Evolutionary conservation across 2,329 filamentous ascomycete species (phyloP).

Genomic region (Teratosphaeria zuluensis): DNA sequence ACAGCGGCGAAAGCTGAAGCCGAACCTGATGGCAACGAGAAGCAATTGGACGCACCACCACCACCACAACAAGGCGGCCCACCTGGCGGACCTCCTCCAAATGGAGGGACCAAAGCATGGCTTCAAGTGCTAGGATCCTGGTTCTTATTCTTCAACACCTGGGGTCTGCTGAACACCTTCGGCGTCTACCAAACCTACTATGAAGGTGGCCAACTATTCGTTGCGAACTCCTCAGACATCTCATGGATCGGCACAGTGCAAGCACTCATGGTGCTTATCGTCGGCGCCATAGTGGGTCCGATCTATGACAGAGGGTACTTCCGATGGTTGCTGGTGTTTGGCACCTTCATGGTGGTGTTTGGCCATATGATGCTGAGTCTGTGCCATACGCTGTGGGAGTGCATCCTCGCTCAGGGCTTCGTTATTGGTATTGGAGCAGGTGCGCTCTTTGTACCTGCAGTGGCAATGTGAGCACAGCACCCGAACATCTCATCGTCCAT

Average conservation of each 20-base stretch:
- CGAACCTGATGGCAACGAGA: background rate
- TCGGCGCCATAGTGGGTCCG: constrained; percentile 38
- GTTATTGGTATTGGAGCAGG: constrained; percentile 39
- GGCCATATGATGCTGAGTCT: constrained; percentile 43
- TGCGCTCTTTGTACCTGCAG: constrained; percentile 33
- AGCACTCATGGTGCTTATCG: constrained; percentile 36
- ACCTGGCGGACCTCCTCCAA: constrained; percentile 19
- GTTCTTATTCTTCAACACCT: constrained; percentile 40
- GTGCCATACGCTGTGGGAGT: constrained; percentile 37
- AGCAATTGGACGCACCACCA: background rate
- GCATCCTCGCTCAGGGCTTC: constrained; percentile 40
- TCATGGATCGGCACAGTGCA: constrained; percentile 44
- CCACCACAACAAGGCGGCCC: constrained; percentile 1
- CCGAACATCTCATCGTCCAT: too few species aligned
- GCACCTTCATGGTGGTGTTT: constrained; percentile 36
- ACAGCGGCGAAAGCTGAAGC: constrained; percentile 5
- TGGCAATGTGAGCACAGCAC: constrained; percentile 32
- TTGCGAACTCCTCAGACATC: constrained; percentile 32
- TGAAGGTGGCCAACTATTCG: constrained; percentile 30
- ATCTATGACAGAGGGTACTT: constrained; percentile 42
- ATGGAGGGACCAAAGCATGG: constrained; percentile 38
- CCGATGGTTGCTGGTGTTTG: constrained; percentile 32
- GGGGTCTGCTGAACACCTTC: constrained; percentile 18
- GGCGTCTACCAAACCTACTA: constrained; percentile 40
- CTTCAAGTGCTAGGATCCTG: constrained; percentile 38